Evolutionary conservation across 2,329 filamentous ascomycete genomes (phyloP).

Genomic region (Pseudovirgaria hyperparasitica): DNA sequence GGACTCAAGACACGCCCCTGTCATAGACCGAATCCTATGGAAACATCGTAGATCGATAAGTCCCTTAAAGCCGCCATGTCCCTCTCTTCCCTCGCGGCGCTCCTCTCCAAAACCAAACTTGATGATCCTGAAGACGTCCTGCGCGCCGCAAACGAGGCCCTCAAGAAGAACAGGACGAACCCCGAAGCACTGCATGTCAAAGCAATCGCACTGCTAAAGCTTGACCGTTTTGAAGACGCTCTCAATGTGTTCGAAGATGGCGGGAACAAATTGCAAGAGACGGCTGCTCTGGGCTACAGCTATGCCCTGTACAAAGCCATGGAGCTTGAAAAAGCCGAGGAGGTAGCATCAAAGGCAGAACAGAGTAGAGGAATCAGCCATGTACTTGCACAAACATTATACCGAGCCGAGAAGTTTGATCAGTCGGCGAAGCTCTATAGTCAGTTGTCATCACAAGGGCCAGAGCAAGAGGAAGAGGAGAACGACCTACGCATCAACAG

Average conservation of each 20-base stretch:
- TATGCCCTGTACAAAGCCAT: conserved; percentile 80
- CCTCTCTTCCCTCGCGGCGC: conserved; percentile 40
- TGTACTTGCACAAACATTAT: conserved; percentile 53
- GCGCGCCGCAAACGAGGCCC: conserved; percentile 43
- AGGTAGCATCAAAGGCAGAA: conserved; percentile 31
- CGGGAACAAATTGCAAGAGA: conserved; percentile 46
- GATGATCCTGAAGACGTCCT: conserved; percentile 66
- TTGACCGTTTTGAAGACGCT: conserved; percentile 72
- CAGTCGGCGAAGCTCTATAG: conserved; percentile 53
- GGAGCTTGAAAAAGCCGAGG: conserved; percentile 50
- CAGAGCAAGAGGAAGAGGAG: conserved; percentile 46
- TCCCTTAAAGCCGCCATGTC: too few relatives aligned
- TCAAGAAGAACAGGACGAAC: conserved; percentile 47
- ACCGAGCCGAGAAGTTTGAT: conserved; percentile 61
- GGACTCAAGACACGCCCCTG: too few relatives aligned
- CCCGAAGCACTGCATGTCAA: conserved; percentile 54
- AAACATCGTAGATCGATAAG: too few relatives aligned
- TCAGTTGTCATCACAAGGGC: conserved; percentile 37
- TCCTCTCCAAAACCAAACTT: conserved; percentile 45
- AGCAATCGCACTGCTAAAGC: conserved; percentile 62
- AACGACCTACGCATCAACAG: conserved; percentile 67
- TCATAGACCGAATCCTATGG: too few relatives aligned
- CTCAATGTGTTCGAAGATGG: conserved; percentile 54
- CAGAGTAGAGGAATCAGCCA: conserved; percentile 41
- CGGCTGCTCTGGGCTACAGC: conserved; percentile 55